Conservation (phyloP, 805 yeast species). For the Blastobotrys mokoenaii region DNA sequence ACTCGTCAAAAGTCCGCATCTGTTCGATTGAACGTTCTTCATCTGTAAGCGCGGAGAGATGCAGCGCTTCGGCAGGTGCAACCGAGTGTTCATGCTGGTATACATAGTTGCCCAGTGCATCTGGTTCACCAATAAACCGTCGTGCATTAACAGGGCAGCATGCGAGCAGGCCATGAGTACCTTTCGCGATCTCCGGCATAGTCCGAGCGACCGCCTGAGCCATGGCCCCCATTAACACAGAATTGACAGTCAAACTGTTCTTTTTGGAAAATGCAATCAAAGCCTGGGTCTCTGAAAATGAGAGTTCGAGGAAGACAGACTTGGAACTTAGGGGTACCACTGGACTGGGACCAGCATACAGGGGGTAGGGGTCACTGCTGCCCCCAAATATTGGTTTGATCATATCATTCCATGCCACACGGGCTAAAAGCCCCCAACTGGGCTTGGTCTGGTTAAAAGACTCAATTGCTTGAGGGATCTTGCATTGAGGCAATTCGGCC, state of each 20-base stretch:
- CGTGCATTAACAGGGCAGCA: slow-evolving; percentile 15
- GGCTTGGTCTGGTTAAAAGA: slow-evolving; percentile 5
- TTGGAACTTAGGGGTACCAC: slow-evolving; percentile 6
- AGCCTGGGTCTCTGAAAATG: slow-evolving; percentile 1
- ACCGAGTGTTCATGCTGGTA: slow-evolving; percentile 2
- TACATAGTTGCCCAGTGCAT: slow-evolving; percentile 12
- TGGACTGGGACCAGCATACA: slow-evolving; percentile 9
- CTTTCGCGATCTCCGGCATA: background rate
- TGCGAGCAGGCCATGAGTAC: background rate
- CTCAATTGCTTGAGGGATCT: slow-evolving; percentile 6
- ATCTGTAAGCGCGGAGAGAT: background rate
- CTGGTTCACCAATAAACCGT: slow-evolving; percentile 3
- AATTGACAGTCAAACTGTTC: slow-evolving; percentile 7
- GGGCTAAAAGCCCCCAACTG: slow-evolving; percentile 4
- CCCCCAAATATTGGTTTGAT: background rate
- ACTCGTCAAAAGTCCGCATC: no score
- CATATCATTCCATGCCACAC: background rate
- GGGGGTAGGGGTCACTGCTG: background rate
- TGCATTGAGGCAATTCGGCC: no score
- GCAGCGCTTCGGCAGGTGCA: no score
- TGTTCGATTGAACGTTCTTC: no score
- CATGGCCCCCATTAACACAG: slow-evolving; percentile 8
- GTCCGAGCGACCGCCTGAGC: slow-evolving; percentile 1
- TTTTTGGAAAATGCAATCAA: slow-evolving; percentile 5
- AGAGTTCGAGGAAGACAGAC: slow-evolving; percentile 4